These are phyloP conservation scores for Trichosporon faecale DNA, from an alignment of 1,284 basidiomycete genomes.

Conservation along the genomic window DNA sequence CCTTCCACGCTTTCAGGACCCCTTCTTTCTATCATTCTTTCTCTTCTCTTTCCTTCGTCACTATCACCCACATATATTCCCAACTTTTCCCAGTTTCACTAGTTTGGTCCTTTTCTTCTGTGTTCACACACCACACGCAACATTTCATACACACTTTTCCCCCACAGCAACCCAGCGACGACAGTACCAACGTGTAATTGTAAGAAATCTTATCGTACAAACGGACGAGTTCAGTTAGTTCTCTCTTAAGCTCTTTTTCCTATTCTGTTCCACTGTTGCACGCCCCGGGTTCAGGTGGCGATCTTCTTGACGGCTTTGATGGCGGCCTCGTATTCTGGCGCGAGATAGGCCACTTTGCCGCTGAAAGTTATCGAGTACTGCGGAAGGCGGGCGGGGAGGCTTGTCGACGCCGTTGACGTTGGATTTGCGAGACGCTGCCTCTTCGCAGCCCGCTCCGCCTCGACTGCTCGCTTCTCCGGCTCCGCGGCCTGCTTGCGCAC, in stretches of 20 bases:
- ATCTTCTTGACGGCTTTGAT: too few species aligned
- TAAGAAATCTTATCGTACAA: constrained; percentile 4
- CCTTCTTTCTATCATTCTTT: neutral
- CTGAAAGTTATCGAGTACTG: too few species aligned
- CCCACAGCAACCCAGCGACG: neutral
- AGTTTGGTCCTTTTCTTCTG: neutral
- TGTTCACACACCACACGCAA: neutral
- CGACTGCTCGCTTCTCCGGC: too few species aligned
- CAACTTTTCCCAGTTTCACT: neutral
- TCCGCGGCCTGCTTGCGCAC: too few species aligned
- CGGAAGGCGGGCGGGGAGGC: too few species aligned
- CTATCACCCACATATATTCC: neutral
- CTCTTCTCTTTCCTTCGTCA: neutral
- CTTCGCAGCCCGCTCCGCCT: too few species aligned
- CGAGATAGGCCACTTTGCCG: too few species aligned
- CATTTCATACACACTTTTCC: neutral
- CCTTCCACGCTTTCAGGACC: neutral
- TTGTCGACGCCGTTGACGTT: too few species aligned
- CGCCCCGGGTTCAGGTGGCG: too few species aligned
- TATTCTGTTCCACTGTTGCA: too few species aligned
- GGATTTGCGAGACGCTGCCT: too few species aligned
- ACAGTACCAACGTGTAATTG: constrained; percentile 1
- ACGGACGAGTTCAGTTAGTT: neutral
- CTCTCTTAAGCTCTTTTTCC: neutral
- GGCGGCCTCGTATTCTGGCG: too few species aligned